These are phyloP conservation scores for Hansenula sp. DNA, from an alignment of 1,139 yeast genomes.

Conservation along the genomic window DNA sequence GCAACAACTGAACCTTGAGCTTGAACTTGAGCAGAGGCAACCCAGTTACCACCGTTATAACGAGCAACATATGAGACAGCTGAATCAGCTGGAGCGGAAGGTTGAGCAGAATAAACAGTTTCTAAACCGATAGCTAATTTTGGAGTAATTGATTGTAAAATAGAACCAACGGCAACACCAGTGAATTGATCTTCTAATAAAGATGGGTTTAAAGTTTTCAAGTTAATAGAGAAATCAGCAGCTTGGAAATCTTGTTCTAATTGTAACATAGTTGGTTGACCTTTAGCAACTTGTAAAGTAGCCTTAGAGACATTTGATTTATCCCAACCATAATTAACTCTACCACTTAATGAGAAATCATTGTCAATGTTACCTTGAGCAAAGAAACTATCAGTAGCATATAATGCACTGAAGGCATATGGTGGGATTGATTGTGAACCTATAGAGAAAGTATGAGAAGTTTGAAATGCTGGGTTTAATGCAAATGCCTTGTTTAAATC, in stretches of 20 bases:
- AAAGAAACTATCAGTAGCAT: slow-evolving; percentile 81
- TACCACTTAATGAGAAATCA: slow-evolving; percentile 81
- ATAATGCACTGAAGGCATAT: slow-evolving; percentile 87
- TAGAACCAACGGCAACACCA: slow-evolving; percentile 90
- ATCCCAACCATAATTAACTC: slow-evolving; percentile 91
- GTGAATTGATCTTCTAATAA: slow-evolving; percentile 65
- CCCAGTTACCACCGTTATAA: slow-evolving; percentile 85
- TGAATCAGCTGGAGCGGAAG: slow-evolving; percentile 82
- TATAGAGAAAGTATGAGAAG: slow-evolving; percentile 87
- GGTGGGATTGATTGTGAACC: slow-evolving; percentile 89
- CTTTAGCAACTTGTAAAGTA: slow-evolving; percentile 82
- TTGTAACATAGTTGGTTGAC: slow-evolving; percentile 93
- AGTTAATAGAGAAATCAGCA: slow-evolving; percentile 79
- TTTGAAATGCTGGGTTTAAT: slow-evolving; percentile 94
- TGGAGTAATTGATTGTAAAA: slow-evolving; percentile 85
- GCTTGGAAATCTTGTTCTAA: slow-evolving; percentile 96
- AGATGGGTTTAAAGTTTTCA: slow-evolving; percentile 90
- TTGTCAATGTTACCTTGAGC: slow-evolving; percentile 91
- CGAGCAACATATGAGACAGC: slow-evolving; percentile 90
- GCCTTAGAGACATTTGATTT: slow-evolving; percentile 75
- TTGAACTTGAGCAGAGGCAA: slow-evolving; percentile 90
- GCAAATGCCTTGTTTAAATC: slow-evolving; percentile 91
- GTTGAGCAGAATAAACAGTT: slow-evolving; percentile 82
- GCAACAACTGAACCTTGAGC: slow-evolving; percentile 89
- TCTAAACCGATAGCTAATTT: slow-evolving; percentile 88